These are phyloP conservation scores for Gomphus sp. DNA, from an alignment of 1,284 basidiomycete species.

Conservation along the genomic window DNA sequence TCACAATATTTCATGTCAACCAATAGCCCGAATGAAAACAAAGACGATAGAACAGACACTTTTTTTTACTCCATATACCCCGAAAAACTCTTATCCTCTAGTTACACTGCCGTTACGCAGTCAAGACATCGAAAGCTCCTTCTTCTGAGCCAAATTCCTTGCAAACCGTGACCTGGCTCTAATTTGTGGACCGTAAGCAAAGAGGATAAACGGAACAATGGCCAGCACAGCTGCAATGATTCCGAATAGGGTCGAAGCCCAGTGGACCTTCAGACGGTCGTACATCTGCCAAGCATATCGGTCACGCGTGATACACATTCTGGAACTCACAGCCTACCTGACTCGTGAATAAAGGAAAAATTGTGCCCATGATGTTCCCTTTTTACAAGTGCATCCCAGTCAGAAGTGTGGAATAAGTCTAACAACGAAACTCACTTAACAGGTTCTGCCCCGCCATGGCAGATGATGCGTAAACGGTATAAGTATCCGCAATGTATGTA, in stretches of 20 bases:
- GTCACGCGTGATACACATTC: neutral
- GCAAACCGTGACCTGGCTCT: constrained; percentile 54
- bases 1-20: too few relatives aligned
- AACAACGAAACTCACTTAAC: constrained; percentile 35
- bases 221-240: constrained; percentile 50
- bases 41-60: too few relatives aligned
- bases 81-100: too few relatives aligned
- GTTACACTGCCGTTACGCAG: too few relatives aligned
- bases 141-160: constrained; percentile 29
- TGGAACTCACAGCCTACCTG: constrained; percentile 19
- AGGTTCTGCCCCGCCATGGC: constrained; percentile 72
- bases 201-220: constrained; percentile 55
- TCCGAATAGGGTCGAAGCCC: constrained; percentile 64
- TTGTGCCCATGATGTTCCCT: constrained; percentile 51
- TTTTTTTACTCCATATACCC: too few relatives aligned
- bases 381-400: neutral
- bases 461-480: constrained; percentile 67
- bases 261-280: constrained; percentile 47
- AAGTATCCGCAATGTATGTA: constrained; percentile 71
- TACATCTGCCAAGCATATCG: constrained; percentile 34
- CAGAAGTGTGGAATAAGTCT: neutral
- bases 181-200: constrained; percentile 53
- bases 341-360: constrained; percentile 56
- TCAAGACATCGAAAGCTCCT: neutral
- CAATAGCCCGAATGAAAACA: too few relatives aligned